A percentile compares a stretch with the other conserved stretches of the same genome.
Conservation (phyloP, 768 basidiomycete species). For the Ramaria sp. region DNA sequence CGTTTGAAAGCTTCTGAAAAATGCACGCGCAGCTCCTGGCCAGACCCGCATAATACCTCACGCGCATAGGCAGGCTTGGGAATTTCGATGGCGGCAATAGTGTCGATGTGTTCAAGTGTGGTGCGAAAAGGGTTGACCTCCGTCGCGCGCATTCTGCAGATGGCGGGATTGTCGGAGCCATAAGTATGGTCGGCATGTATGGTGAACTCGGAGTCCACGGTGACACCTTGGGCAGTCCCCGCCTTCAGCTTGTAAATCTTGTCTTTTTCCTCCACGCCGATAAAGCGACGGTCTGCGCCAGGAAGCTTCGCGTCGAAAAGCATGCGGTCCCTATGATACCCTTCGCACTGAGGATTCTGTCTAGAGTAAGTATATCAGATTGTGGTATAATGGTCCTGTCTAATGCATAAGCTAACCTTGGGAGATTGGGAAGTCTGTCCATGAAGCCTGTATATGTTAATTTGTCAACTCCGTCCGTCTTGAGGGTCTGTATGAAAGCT, state of each 20-base stretch:
- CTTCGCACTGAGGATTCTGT: background rate
- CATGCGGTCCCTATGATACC: background rate
- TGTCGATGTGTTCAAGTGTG: background rate
- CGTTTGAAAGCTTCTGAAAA: background rate
- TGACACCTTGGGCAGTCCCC: background rate
- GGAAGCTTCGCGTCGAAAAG: background rate
- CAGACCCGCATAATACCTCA: background rate
- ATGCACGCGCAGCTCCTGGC: background rate
- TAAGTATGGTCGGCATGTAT: background rate
- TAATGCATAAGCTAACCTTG: background rate
- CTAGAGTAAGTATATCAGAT: background rate
- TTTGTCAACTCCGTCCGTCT: constrained; percentile 13
- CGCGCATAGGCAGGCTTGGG: background rate
- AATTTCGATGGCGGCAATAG: background rate
- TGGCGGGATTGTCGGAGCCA: background rate
- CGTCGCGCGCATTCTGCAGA: background rate
- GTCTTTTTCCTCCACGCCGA: background rate
- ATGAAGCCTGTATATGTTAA: constrained; percentile 26
- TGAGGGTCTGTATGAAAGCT: constrained; percentile 19
- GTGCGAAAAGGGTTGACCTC: background rate
- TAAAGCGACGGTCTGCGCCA: background rate
- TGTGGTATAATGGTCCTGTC: background rate
- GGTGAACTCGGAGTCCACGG: background rate
- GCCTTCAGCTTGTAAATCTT: background rate
- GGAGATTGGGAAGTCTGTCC: constrained; percentile 3